Evolutionary conservation across 352 stramenopile species (phyloP).

Genomic region (Phytophthora palmivora): DNA sequence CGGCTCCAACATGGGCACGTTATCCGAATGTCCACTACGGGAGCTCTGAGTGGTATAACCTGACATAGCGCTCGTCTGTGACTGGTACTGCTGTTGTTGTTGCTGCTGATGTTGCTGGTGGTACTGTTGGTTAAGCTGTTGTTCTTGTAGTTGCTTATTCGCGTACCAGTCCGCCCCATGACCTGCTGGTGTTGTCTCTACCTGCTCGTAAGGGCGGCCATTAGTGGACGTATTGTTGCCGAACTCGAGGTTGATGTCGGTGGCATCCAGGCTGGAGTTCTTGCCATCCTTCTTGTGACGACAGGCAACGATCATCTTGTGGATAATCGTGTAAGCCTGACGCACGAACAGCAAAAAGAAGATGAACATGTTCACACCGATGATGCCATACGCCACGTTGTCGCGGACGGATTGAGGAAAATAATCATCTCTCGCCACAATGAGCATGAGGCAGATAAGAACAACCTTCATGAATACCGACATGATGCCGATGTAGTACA

Average conservation of each 20-base stretch:
- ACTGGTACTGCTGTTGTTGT: conserved; percentile 32
- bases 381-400: conserved; percentile 88
- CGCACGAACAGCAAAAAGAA: conserved; percentile 84
- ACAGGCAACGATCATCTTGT: conserved; percentile 64
- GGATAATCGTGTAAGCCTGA: conserved; percentile 80
- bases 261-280: conserved; percentile 31
- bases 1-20: conserved; percentile 43
- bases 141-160: conserved; percentile 30
- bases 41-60: conserved; percentile 38
- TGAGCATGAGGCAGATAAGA: conserved; percentile 81
- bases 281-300: conserved; percentile 57
- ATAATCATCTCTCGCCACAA: conserved; percentile 79
- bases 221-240: conserved; percentile 40
- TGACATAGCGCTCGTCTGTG: conserved; percentile 26
- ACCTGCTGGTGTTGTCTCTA: conserved; percentile 35
- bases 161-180: conserved; percentile 23
- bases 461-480: conserved; percentile 87
- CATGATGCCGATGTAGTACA: conserved; percentile 84
- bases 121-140: conserved; percentile 26
- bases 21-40: conserved; percentile 25
- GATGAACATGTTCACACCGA: conserved; percentile 85
- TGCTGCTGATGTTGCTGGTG: conserved; percentile 13
- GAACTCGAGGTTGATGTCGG: conserved; percentile 62
- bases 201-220: conserved; percentile 32
- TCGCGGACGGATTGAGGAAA: conserved; percentile 84